phyloP scores from a whole-genome alignment of 2,329 filamentous ascomycete species.

The Aspergillus sp. region DNA sequence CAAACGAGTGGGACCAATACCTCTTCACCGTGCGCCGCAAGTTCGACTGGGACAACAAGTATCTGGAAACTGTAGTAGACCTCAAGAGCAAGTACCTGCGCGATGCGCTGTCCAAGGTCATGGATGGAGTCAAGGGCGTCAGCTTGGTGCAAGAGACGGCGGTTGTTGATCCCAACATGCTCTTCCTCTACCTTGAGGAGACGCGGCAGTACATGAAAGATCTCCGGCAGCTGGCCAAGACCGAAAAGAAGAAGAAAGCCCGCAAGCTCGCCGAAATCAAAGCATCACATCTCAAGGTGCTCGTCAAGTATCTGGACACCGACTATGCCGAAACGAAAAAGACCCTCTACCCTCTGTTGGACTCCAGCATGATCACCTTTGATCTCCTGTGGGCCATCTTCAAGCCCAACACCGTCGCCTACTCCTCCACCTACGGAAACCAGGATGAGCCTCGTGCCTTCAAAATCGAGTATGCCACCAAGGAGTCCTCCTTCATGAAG shows the following conservation, averaged over 20 bases:
- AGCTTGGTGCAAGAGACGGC: conserved; percentile 80
- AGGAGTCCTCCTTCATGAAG: conserved; percentile 68
- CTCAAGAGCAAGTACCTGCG: conserved; percentile 81
- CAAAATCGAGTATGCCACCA: conserved; percentile 75
- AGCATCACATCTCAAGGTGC: conserved; percentile 62
- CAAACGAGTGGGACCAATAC: conserved; percentile 72
- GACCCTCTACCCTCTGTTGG: conserved; percentile 75
- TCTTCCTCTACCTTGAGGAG: conserved; percentile 78
- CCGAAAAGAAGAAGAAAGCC: conserved; percentile 51
- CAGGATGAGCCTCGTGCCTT: conserved; percentile 77
- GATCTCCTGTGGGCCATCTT: conserved; percentile 86
- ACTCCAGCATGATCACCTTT: conserved; percentile 83
- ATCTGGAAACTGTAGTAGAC: conserved; percentile 72
- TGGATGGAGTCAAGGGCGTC: conserved; percentile 75
- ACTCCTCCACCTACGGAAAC: conserved; percentile 74
- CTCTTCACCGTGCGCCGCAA: conserved; percentile 80
- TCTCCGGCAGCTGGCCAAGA: conserved; percentile 66
- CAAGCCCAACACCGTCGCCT: conserved; percentile 81
- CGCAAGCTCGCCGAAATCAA: conserved; percentile 42
- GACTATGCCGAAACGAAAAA: conserved; percentile 80
- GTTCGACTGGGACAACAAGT: conserved; percentile 84
- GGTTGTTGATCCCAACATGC: conserved; percentile 68
- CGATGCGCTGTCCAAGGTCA: conserved; percentile 68
- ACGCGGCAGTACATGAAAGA: conserved; percentile 66
- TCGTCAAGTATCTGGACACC: conserved; percentile 75